Conservation (phyloP, 148 eudicot species). For the Fagopyrum esculentum region DNA sequence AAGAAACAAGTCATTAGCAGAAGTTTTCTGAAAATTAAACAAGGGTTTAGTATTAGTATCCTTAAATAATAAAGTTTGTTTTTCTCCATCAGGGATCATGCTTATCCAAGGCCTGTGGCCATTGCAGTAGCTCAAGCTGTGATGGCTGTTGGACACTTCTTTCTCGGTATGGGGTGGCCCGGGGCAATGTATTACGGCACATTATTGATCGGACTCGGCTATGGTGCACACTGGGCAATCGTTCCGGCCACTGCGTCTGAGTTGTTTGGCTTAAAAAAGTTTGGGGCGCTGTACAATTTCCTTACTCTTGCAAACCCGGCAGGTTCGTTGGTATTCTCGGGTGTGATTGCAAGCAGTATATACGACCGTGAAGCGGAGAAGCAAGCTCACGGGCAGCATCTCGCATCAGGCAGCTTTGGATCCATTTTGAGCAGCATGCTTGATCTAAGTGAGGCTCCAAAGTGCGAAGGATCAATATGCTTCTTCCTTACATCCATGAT, state of each 20-base stretch:
- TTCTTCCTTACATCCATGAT: conserved; percentile 70
- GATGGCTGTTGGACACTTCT: conserved; percentile 77
- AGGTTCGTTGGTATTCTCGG: conserved; percentile 78
- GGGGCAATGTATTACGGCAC: conserved; percentile 87
- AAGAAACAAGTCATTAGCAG: too few relatives aligned
- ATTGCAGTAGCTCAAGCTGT: conserved; percentile 70
- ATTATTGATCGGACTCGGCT: conserved; percentile 84
- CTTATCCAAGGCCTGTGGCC: conserved; percentile 81
- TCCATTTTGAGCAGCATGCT: conserved; percentile 20
- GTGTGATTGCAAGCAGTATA: conserved; percentile 75
- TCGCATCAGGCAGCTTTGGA: conserved; percentile 1
- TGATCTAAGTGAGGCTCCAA: conserved; percentile 43
- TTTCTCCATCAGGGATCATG: conserved; percentile 51
- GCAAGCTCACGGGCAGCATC: conserved; percentile 49
- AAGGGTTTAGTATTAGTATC: neutral
- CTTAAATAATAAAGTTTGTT: neutral
- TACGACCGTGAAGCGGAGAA: conserved; percentile 88
- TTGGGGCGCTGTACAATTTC: conserved; percentile 84
- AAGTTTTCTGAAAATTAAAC: too few relatives aligned
- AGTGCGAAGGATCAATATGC: conserved; percentile 77
- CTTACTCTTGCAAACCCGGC: conserved; percentile 87
- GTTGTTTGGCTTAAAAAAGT: conserved; percentile 83
- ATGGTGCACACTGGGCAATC: conserved; percentile 97
- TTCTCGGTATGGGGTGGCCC: conserved; percentile 82
- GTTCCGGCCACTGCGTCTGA: conserved; percentile 93